A percentile compares a stretch with the other conserved stretches of the same genome.
Conservation (phyloP, 2,329 filamentous ascomycete genomes). For the Onygena corvina region DNA sequence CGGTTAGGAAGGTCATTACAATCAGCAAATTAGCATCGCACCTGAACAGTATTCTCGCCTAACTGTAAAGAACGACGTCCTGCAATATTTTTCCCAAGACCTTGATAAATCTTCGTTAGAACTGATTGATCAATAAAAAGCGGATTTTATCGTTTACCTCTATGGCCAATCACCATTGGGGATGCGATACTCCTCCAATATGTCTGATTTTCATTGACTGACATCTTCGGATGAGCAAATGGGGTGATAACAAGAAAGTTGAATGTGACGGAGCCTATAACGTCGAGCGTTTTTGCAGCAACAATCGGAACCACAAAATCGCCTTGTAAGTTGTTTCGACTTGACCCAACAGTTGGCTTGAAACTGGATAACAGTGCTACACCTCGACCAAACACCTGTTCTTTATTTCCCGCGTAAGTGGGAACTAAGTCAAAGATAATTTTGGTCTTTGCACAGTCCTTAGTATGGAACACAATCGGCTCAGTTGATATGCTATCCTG, state of each 20-base stretch:
- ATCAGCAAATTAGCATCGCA: slow-evolving; percentile 14
- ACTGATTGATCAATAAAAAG: slow-evolving; percentile 10
- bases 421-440: slow-evolving; percentile 89
- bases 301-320: slow-evolving; percentile 88
- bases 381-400: slow-evolving; percentile 74
- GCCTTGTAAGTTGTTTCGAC: slow-evolving; percentile 83
- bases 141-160: slow-evolving; percentile 31
- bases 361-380: slow-evolving; percentile 80
- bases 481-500: slow-evolving; percentile 91
- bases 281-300: slow-evolving; percentile 65
- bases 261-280: slow-evolving; percentile 92
- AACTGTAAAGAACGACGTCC: slow-evolving; percentile 79
- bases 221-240: slow-evolving; percentile 88
- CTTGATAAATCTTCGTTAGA: slow-evolving; percentile 28
- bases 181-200: slow-evolving; percentile 92
- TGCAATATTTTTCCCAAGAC: slow-evolving; percentile 79
- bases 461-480: slow-evolving; percentile 77
- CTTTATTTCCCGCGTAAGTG: slow-evolving; percentile 73
- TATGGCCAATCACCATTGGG: slow-evolving; percentile 67
- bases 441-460: slow-evolving; percentile 68
- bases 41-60: slow-evolving; percentile 83
- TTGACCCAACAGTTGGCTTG: slow-evolving; percentile 67
- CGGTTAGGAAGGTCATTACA: slow-evolving; percentile 14
- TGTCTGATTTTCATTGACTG: slow-evolving; percentile 75
- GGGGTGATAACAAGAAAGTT: slow-evolving; percentile 93